Conservation (phyloP, 352 stramenopile genomes). For the Globisporangium rhizosaccharum region DNA sequence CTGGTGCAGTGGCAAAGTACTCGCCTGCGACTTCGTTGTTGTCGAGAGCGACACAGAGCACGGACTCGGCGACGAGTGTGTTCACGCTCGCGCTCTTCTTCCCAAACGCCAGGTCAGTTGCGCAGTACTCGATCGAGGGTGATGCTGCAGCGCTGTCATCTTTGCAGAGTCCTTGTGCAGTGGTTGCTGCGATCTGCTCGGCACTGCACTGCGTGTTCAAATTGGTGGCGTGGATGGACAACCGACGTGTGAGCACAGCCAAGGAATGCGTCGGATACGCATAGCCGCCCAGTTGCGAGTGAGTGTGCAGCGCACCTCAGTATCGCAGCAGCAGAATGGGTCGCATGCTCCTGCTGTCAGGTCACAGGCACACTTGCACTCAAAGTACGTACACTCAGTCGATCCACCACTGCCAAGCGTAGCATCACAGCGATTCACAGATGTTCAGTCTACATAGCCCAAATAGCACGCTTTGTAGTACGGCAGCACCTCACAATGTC, state of each 20-base stretch:
- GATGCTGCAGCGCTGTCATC: not conserved
- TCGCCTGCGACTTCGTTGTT: conserved; percentile 41
- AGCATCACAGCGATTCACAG: not conserved
- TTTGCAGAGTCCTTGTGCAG: conserved; percentile 21
- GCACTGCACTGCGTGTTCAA: conserved; percentile 20
- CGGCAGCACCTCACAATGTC: not conserved
- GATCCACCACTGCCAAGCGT: conserved; percentile 1
- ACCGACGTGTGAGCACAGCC: too few species aligned
- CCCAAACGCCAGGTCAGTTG: conserved; percentile 24
- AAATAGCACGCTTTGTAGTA: not conserved
- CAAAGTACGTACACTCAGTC: conserved; percentile 27
- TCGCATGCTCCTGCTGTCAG: conserved; percentile 40
- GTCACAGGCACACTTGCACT: conserved; percentile 38
- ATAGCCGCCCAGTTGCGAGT: not conserved
- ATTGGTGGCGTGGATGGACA: not conserved
- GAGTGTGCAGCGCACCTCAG: conserved; percentile 18
- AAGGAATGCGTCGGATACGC: too few species aligned
- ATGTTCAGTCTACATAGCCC: not conserved
- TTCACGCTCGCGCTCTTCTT: conserved; percentile 21
- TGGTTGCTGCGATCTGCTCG: conserved; percentile 16
- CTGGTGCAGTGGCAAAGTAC: conserved; percentile 21
- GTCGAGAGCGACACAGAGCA: conserved; percentile 42
- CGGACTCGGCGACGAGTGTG: conserved; percentile 33
- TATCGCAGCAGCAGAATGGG: conserved; percentile 45
- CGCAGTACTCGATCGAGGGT: conserved; percentile 35